These are phyloP conservation scores for Rhododendron griersonianum DNA, from an alignment of 148 eudicot genomes.

Conservation along the genomic window DNA sequence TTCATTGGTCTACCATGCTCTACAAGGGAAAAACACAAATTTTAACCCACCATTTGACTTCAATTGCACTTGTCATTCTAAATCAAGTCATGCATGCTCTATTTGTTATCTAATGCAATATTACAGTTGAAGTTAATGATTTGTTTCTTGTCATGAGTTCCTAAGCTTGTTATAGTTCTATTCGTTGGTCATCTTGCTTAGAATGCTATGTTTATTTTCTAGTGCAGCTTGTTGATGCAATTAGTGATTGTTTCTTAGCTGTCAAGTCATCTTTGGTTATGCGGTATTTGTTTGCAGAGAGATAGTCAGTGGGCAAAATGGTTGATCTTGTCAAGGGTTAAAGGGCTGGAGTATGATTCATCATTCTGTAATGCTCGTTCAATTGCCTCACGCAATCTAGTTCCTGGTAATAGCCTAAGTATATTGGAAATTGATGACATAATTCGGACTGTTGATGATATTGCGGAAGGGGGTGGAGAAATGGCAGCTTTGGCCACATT, in stretches of 20 bases:
- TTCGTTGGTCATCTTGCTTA: background rate
- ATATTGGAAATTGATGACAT: constrained; percentile 56
- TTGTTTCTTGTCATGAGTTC: background rate
- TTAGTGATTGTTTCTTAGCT: background rate
- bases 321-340: constrained; percentile 73
- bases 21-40: background rate
- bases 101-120: background rate
- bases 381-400: constrained; percentile 49
- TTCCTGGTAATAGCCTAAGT: constrained; percentile 40
- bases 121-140: background rate
- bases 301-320: constrained; percentile 93
- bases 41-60: background rate
- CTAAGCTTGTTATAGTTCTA: background rate
- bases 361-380: constrained; percentile 92
- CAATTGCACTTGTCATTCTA: background rate
- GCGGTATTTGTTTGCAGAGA: constrained; percentile 46
- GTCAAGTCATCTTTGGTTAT: constrained; percentile 8
- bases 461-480: constrained; percentile 93
- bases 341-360: constrained; percentile 93
- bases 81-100: background rate
- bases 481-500: constrained; percentile 90
- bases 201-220: background rate
- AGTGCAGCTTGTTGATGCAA: constrained; percentile 3
- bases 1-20: background rate
- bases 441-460: constrained; percentile 85